Percentiles rank a stretch among this genome's conserved stretches.
These are phyloP conservation scores for Bonia amplexicaulis DNA, from an alignment of 176 grass and related monocot genomes.

Conservation along the genomic window DNA sequence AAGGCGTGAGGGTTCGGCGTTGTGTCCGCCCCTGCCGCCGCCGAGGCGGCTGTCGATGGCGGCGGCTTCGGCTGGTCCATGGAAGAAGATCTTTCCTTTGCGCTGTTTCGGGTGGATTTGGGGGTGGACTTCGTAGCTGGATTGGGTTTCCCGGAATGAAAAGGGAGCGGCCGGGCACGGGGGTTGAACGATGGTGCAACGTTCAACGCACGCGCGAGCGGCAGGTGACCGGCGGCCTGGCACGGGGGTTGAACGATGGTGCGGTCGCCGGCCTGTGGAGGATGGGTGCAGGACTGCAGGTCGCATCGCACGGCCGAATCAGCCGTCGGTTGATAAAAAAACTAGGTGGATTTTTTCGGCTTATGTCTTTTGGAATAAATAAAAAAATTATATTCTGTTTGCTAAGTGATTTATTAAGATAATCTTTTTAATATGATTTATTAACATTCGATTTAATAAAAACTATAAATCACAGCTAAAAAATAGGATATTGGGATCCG, in stretches of 20 bases:
- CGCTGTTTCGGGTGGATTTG: conserved; percentile 16
- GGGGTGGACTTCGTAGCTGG: background rate
- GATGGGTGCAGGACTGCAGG: background rate
- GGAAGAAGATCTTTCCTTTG: background rate
- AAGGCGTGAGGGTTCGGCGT: conserved; percentile 58
- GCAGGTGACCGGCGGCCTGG: conserved; percentile 3
- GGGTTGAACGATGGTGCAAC: no score
- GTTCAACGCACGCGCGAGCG: conserved; percentile 10
- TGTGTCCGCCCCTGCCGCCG: conserved; percentile 14
- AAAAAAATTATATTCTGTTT: no score
- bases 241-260: conserved; percentile 23
- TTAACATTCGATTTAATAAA: no score
- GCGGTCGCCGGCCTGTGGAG: background rate
- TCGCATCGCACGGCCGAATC: background rate
- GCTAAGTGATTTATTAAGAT: no score
- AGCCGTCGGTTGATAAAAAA: background rate
- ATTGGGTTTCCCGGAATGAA: background rate
- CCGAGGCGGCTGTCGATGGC: conserved; percentile 23
- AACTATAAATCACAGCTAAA: no score
- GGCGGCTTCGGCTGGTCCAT: conserved; percentile 44
- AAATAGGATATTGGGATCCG: background rate
- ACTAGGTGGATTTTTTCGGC: no score
- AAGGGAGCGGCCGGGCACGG: background rate
- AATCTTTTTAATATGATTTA: no score
- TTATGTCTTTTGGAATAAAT: no score